Conservation (phyloP, 2,329 filamentous ascomycete species). For the Alternaria gaisen region DNA sequence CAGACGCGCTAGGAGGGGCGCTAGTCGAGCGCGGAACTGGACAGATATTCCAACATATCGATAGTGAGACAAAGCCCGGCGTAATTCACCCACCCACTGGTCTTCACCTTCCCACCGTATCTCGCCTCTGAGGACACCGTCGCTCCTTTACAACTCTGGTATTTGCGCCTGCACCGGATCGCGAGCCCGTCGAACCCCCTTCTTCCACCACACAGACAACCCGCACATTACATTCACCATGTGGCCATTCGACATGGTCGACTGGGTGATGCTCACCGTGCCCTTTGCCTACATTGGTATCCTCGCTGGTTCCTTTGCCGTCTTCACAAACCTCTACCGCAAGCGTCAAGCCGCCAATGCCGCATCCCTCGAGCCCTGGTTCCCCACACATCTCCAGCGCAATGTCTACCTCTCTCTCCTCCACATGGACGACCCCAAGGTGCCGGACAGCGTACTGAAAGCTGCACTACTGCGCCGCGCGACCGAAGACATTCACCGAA, state of each 20-base stretch:
- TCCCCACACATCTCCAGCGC: constrained; percentile 86
- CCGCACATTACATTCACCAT: constrained; percentile 29
- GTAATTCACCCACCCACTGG: constrained; percentile 7
- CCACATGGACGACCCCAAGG: constrained; percentile 74
- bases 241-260: constrained; percentile 60
- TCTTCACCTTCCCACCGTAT: constrained; percentile 13
- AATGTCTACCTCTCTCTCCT: constrained; percentile 94
- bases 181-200: not conserved
- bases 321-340: constrained; percentile 91
- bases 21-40: constrained; percentile 29
- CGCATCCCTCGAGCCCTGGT: constrained; percentile 92
- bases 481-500: constrained; percentile 89
- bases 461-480: constrained; percentile 89
- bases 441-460: constrained; percentile 86
- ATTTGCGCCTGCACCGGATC: not conserved
- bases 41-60: constrained; percentile 35
- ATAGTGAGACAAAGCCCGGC: constrained; percentile 18
- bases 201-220: not conserved
- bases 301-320: constrained; percentile 85
- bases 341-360: constrained; percentile 85
- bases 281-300: constrained; percentile 91
- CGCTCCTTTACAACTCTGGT: constrained; percentile 25
- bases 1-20: constrained; percentile 16
- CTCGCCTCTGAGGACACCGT: constrained; percentile 19
- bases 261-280: constrained; percentile 86